Percentiles rank a stretch among this genome's conserved stretches.
These are phyloP conservation scores for Leersia perrieri DNA, from an alignment of 176 grass and related monocot species.

Conservation along the genomic window DNA sequence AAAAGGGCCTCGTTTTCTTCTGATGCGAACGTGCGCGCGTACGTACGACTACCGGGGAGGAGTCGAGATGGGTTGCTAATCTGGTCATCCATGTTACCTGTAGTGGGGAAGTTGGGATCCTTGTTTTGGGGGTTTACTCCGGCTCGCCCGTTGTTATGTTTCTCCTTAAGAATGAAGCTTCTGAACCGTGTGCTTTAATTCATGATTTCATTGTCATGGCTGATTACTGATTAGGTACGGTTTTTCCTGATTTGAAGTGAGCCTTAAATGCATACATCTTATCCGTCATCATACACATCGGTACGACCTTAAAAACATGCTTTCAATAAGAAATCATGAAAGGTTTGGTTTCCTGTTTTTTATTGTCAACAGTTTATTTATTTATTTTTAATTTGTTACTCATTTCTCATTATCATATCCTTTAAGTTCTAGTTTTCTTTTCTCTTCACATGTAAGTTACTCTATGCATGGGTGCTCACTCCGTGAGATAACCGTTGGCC, in stretches of 20 bases:
- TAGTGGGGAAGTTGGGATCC: neutral
- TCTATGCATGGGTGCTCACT: neutral
- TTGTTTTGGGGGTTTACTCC: constrained; percentile 18
- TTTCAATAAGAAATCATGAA: neutral
- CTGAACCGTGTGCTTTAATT: neutral
- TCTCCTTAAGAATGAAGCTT: neutral
- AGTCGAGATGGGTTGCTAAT: neutral
- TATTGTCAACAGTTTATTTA: neutral
- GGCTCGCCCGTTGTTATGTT: neutral
- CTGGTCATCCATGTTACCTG: neutral
- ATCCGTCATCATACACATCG: neutral
- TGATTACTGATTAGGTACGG: neutral
- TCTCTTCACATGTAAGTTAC: neutral
- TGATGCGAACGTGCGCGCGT: neutral
- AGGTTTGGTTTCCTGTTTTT: neutral
- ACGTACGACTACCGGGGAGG: neutral
- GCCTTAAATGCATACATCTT: neutral
- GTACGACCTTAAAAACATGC: neutral
- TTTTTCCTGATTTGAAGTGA: neutral
- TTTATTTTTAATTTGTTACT: neutral
- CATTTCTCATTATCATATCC: neutral
- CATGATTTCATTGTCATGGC: neutral
- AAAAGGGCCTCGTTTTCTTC: neutral
- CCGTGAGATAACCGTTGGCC: neutral
- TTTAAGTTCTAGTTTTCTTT: neutral